phyloP scores from a whole-genome alignment of 2,329 filamentous ascomycete genomes.

The Aspergillus glaucus region DNA sequence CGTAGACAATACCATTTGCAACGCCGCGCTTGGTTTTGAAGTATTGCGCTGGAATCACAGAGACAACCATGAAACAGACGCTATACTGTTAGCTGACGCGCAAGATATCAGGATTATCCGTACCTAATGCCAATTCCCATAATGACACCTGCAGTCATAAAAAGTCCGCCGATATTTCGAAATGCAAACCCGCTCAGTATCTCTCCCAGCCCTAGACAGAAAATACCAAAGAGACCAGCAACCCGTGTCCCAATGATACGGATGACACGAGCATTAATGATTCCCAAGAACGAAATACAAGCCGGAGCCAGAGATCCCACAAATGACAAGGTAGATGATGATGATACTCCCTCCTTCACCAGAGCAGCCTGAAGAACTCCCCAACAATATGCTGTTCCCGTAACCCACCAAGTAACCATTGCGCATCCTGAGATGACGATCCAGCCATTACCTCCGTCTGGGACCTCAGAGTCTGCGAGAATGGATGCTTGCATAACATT shows the following conservation, averaged over 20 bases:
- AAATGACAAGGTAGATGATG: slow-evolving; percentile 51
- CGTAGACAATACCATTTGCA: slow-evolving; percentile 45
- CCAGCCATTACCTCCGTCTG: slow-evolving; percentile 25
- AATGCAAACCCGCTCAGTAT: slow-evolving; percentile 45
- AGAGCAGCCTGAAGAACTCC: slow-evolving; percentile 56
- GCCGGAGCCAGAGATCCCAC: slow-evolving; percentile 51
- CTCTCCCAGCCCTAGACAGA: slow-evolving; percentile 46
- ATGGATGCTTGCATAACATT: slow-evolving; percentile 40
- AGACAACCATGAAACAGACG: slow-evolving; percentile 43
- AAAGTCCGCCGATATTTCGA: slow-evolving; percentile 42
- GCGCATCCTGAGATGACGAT: slow-evolving; percentile 47
- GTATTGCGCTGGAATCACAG: slow-evolving; percentile 48
- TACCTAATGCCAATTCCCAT: slow-evolving; percentile 42
- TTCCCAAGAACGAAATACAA: slow-evolving; percentile 47
- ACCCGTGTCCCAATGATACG: slow-evolving; percentile 43
- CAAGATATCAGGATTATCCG: slow-evolving; percentile 12
- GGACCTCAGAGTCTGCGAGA: slow-evolving; percentile 39
- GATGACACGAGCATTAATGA: slow-evolving; percentile 49
- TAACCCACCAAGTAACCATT: slow-evolving; percentile 51
- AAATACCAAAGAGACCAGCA: slow-evolving; percentile 46
- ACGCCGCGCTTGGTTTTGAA: slow-evolving; percentile 50
- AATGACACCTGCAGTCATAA: slow-evolving; percentile 44
- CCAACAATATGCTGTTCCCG: slow-evolving; percentile 54
- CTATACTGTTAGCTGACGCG: slow-evolving; percentile 13
- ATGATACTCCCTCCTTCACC: slow-evolving; percentile 42